phyloP scores from a whole-genome alignment of 306 rosid species.

The Lathyrus aphaca region DNA sequence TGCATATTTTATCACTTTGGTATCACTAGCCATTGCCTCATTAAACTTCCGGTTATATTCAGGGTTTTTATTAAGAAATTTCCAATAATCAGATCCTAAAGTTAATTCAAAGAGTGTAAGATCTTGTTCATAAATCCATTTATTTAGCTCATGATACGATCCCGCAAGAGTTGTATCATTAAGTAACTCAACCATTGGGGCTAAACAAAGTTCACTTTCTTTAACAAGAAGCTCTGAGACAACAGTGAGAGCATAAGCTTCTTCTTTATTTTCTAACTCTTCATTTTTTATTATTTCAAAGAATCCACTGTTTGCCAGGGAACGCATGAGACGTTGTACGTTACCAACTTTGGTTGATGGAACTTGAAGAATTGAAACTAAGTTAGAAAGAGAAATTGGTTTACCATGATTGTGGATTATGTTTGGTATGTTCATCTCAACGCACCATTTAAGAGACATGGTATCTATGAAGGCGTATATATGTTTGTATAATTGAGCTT shows the following conservation, averaged over 20 bases:
- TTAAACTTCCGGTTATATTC: neutral
- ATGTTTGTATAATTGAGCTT: constrained; percentile 33
- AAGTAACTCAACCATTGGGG: constrained; percentile 30
- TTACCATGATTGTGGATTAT: constrained; percentile 43
- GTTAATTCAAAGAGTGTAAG: neutral
- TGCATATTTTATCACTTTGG: neutral
- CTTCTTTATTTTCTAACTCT: neutral
- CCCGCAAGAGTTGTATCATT: neutral
- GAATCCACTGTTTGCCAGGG: constrained; percentile 47
- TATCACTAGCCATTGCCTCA: constrained; percentile 23
- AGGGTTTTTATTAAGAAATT: neutral
- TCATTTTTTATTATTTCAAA: constrained; percentile 25
- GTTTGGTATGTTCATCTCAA: constrained; percentile 41
- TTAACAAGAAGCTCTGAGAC: constrained; percentile 43
- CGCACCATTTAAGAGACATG: constrained; percentile 34
- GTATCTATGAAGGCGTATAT: neutral
- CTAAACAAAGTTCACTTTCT: constrained; percentile 30
- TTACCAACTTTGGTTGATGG: constrained; percentile 29
- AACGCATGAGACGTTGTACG: constrained; percentile 44
- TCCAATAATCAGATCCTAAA: neutral
- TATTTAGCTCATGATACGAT: neutral
- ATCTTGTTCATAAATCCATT: constrained; percentile 12
- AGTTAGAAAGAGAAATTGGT: constrained; percentile 45
- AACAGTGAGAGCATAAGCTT: constrained; percentile 45
- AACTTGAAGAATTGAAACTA: constrained; percentile 48